phyloP scores from a whole-genome alignment of 1,284 basidiomycete genomes.

The Pseudozyma pruni region DNA sequence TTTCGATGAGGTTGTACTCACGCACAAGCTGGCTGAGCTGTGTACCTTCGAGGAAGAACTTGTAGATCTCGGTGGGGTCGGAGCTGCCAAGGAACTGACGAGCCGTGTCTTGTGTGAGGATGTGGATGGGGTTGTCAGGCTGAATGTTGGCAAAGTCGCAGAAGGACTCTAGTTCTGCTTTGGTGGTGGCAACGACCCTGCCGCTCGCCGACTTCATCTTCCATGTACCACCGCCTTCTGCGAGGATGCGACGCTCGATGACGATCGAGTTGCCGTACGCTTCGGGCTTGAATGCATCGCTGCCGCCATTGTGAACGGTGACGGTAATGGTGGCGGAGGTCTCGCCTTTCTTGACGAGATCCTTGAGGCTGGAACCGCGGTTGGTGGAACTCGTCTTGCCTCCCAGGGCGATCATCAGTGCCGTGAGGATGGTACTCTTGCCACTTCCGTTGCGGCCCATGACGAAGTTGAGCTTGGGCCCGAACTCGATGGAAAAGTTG shows the following conservation, averaged over 20 bases:
- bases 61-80: slow-evolving; percentile 85
- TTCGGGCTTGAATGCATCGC: slow-evolving; percentile 85
- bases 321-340: slow-evolving; percentile 83
- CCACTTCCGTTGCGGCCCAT: slow-evolving; percentile 81
- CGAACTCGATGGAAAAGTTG: slow-evolving; percentile 79
- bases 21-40: slow-evolving; percentile 87
- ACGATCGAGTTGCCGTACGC: slow-evolving; percentile 85
- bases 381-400: slow-evolving; percentile 85
- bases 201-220: slow-evolving; percentile 80
- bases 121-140: slow-evolving; percentile 95
- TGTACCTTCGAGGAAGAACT: slow-evolving; percentile 91
- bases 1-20: slow-evolving; percentile 81
- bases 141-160: slow-evolving; percentile 97
- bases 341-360: slow-evolving; percentile 87
- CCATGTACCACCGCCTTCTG: slow-evolving; percentile 80
- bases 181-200: slow-evolving; percentile 79
- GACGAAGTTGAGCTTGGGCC: slow-evolving; percentile 93
- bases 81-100: slow-evolving; percentile 89
- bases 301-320: slow-evolving; percentile 84
- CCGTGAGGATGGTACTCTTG: slow-evolving; percentile 94
- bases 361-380: slow-evolving; percentile 84
- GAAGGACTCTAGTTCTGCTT: slow-evolving; percentile 84
- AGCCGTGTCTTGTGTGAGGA: slow-evolving; percentile 73
- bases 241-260: slow-evolving; percentile 83
- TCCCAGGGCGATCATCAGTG: slow-evolving; percentile 90